A percentile compares a stretch with the other conserved stretches of the same genome.
Evolutionary conservation across 2,329 filamentous ascomycete genomes (phyloP).

Genomic region (Aspergillus luchuensis): DNA sequence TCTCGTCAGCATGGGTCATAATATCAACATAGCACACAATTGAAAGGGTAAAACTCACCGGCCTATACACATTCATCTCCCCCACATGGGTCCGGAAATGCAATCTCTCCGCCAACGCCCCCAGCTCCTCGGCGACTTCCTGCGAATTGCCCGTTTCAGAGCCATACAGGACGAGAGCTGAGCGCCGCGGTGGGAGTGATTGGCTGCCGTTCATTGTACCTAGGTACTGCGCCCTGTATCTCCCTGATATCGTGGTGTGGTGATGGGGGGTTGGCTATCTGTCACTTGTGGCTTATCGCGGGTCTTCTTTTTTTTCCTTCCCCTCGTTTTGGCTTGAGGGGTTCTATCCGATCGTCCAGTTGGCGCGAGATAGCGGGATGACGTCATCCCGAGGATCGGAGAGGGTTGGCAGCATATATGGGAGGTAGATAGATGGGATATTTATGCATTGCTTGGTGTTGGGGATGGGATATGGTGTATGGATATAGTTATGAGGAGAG

Average conservation of each 20-base stretch:
- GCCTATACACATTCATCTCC: conserved; percentile 73
- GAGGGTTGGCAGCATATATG: too few species aligned
- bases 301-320: neutral
- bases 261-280: neutral
- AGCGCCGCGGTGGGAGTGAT: conserved; percentile 34
- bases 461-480: neutral
- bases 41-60: conserved; percentile 53
- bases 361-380: conserved; percentile 28
- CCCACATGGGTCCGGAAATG: conserved; percentile 75
- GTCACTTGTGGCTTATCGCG: neutral
- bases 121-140: conserved; percentile 85
- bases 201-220: conserved; percentile 27
- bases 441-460: neutral
- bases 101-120: conserved; percentile 70
- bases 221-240: too few species aligned
- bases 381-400: conserved; percentile 26
- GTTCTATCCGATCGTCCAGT: neutral
- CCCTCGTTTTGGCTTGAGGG: neutral
- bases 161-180: conserved; percentile 78
- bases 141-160: conserved; percentile 95
- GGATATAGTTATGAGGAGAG: too few species aligned
- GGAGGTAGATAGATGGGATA: too few species aligned
- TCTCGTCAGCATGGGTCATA: too few species aligned
- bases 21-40: too few species aligned
- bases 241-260: conserved; percentile 5